These are phyloP conservation scores for Blepharisma japonicum DNA, from an alignment of 73 alveolate genomes.

Conservation along the genomic window DNA sequence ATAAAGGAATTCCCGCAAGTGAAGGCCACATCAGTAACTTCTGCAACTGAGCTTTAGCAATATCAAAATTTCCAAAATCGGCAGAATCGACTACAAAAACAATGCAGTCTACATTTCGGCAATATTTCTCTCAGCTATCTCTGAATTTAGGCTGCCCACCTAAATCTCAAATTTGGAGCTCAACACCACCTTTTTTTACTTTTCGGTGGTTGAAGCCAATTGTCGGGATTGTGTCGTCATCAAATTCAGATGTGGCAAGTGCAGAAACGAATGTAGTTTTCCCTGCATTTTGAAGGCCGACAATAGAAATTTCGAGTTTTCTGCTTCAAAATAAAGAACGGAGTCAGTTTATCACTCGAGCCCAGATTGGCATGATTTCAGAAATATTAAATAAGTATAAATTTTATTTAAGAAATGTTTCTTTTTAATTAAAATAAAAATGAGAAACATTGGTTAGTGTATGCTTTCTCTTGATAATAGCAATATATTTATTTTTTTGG, in stretches of 20 bases:
- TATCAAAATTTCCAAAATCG: conserved; percentile 76
- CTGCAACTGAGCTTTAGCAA: conserved; percentile 64
- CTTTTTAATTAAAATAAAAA: no score
- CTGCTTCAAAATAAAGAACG: conserved; percentile 53
- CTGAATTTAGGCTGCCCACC: conserved; percentile 85
- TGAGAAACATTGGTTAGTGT: no score
- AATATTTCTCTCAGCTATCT: conserved; percentile 86
- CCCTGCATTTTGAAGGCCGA: conserved; percentile 82
- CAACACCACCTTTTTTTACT: conserved; percentile 63
- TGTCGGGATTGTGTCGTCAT: conserved; percentile 86
- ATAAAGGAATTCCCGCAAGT: conserved; percentile 71
- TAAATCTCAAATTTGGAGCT: conserved; percentile 78
- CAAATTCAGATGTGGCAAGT: conserved; percentile 78
- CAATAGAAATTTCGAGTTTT: conserved; percentile 69
- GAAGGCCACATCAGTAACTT: conserved; percentile 69
- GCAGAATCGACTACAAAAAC: conserved; percentile 83
- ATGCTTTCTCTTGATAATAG: no score
- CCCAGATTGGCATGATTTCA: conserved; percentile 31
- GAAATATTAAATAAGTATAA: neutral
- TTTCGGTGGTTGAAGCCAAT: conserved; percentile 74
- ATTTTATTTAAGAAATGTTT: no score
- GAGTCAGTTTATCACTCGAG: conserved; percentile 62
- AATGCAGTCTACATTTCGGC: conserved; percentile 75
- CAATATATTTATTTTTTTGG: no score
- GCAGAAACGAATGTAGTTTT: conserved; percentile 74